Evolutionary conservation across 257 asterid genomes (phyloP), one percentile per base, ranked within the genome.

Genomic region (Fraxinus anomala): DNA sequence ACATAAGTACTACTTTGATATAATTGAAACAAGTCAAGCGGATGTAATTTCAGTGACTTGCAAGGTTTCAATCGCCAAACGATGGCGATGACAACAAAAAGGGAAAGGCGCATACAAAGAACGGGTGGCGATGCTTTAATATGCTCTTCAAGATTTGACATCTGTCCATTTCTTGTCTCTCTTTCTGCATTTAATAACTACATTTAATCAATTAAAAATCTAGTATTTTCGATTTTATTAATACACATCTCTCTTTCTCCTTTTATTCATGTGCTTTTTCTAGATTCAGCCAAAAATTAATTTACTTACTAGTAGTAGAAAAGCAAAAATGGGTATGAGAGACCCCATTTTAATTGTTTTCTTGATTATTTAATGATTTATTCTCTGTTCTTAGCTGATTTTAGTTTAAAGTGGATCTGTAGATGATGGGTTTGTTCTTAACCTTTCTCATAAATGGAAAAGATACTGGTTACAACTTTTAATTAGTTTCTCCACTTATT

Each of bases 111-210:
- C 72, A 76, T 26, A 76, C 56, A 70, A 75, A 69, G 63, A 85
- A 78, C 42, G 89, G 85, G 87, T 87, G 91, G 88, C 83, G 89
- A 82, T 87, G 91, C 85, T 86, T 81, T 78, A 77, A 77, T 85
- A 81, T 81, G 79, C 84, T 56, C 82, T 73, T 83, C 84, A 42
- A 8, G 79, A 83, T 70, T 79, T 69, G 91, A 82, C 88, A 87
- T 59, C 81, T 86, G 87, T 80, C 85, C 33, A 6, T 26, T 75
- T 69, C 47, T 30, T 56, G 65, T 59, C 40, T 47, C 76, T 69
- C 19, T 75, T 75, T 44, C 81, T 71, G 76, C 72, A 51, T 61
- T 74, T 61, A 73, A 39, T 67, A 74, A 77, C 42, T 42, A 17
- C 61, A 51, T 33, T 70, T 71, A 67, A 36, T 47, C 40, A 73